These are phyloP conservation scores for Coffea canephora DNA, from an alignment of 257 asterid genomes.

Conservation along the genomic window DNA sequence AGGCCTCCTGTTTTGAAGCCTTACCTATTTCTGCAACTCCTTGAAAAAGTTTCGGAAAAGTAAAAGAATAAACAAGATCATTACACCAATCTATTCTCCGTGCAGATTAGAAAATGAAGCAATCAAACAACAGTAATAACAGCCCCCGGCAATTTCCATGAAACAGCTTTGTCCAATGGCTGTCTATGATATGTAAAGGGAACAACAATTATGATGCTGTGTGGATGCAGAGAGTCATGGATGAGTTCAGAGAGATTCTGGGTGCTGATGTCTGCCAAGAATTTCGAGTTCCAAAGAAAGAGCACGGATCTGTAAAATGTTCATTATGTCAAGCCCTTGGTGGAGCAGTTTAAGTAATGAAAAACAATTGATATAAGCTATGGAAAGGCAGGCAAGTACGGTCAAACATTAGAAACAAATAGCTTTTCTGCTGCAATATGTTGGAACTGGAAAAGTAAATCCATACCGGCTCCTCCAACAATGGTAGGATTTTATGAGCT, in stretches of 20 bases:
- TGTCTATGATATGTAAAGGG: background rate
- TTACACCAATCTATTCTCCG: background rate
- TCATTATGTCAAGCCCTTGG: background rate
- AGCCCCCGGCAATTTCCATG: background rate
- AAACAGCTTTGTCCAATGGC: background rate
- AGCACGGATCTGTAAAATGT: constrained; percentile 62
- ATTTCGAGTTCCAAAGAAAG: constrained; percentile 92
- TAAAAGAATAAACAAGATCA: background rate
- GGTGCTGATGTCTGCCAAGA: constrained; percentile 91
- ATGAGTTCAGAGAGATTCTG: constrained; percentile 30
- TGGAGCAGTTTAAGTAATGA: constrained; percentile 16
- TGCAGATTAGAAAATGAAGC: background rate
- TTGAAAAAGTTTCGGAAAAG: constrained; percentile 27
- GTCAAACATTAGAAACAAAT: constrained; percentile 1
- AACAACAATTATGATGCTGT: background rate
- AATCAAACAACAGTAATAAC: background rate
- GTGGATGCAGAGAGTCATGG: background rate
- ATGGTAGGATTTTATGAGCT: constrained; percentile 83
- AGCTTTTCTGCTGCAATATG: constrained; percentile 13
- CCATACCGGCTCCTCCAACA: constrained; percentile 94
- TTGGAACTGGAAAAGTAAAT: constrained; percentile 13
- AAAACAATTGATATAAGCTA: background rate
- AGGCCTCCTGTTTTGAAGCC: constrained; percentile 75
- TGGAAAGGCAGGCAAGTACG: constrained; percentile 1
- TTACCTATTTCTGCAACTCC: constrained; percentile 84